Conservation (phyloP, 108 stramenopile genomes). For the Licmophora abbreviata region DNA sequence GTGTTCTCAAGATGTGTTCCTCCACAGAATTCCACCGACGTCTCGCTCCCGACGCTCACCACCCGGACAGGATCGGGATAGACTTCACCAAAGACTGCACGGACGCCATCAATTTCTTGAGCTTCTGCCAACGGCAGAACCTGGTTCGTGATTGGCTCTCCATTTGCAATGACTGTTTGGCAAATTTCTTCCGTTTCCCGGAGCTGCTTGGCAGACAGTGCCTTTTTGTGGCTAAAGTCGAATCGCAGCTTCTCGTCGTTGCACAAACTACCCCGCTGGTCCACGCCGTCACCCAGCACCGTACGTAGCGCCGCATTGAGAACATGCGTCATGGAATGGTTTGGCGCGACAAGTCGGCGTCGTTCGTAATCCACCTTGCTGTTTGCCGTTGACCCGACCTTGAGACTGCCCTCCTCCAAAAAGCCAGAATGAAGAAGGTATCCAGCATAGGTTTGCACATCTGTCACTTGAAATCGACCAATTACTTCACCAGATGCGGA, state of each 20-base stretch:
- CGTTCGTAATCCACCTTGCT: conserved; percentile 93
- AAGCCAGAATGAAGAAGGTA: conserved; percentile 83
- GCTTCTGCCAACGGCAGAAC: conserved; percentile 78
- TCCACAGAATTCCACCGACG: conserved; percentile 98
- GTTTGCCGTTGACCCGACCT: conserved; percentile 65
- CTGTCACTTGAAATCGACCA: conserved; percentile 76
- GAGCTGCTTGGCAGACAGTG: conserved; percentile 80
- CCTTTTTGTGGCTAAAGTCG: conserved; percentile 90
- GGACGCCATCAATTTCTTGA: conserved; percentile 79
- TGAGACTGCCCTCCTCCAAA: conserved; percentile 39
- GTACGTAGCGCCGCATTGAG: conserved; percentile 95
- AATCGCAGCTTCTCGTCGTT: conserved; percentile 97
- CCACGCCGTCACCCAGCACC: conserved; percentile 74
- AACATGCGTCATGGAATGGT: conserved; percentile 99
- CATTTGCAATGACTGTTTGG: conserved; percentile 55
- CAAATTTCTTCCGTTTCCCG: conserved; percentile 80
- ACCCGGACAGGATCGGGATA: conserved; percentile 99
- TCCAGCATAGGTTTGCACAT: conserved; percentile 83
- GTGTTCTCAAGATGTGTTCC: conserved; percentile 98
- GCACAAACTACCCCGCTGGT: conserved; percentile 85
- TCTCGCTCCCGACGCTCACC: conserved; percentile 75
- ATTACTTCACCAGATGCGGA: conserved; percentile 53
- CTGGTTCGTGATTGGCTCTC: conserved; percentile 52
- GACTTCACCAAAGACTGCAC: conserved; percentile 97
- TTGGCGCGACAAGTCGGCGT: conserved; percentile 84